Conservation (phyloP, 129 eudicot species). For the Oenanthe sinensis region DNA sequence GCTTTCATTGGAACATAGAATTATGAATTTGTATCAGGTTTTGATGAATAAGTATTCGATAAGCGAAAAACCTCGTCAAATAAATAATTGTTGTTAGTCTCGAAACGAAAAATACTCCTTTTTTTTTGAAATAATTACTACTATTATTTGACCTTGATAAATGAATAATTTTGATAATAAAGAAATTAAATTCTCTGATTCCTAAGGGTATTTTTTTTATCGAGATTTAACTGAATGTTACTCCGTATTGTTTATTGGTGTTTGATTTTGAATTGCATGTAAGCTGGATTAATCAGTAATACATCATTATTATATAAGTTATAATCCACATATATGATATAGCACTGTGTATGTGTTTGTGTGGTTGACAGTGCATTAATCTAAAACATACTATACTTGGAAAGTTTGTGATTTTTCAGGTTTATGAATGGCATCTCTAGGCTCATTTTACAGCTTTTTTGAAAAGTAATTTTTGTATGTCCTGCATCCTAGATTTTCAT, state of each 20-base stretch:
- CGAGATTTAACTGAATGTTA: neutral
- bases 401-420: neutral
- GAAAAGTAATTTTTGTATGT: neutral
- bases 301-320: neutral
- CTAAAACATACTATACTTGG: neutral
- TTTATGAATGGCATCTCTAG: neutral
- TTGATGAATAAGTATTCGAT: too few relatives aligned
- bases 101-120: too few relatives aligned
- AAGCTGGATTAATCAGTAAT: neutral
- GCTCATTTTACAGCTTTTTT: neutral
- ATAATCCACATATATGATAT: neutral
- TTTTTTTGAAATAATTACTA: too few relatives aligned
- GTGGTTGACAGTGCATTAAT: neutral
- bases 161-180: neutral
- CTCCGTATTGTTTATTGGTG: neutral
- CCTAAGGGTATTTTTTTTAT: neutral
- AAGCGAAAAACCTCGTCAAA: neutral
- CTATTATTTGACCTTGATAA: too few relatives aligned
- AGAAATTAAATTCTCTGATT: too few relatives aligned
- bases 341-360: neutral
- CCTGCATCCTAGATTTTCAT: neutral
- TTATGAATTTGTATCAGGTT: too few relatives aligned
- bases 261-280: neutral
- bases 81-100: too few relatives aligned
- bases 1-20: neutral